Evolutionary conservation across 2,329 filamentous ascomycete genomes (phyloP).

Genomic region (Pseudophaeomoniella oleicola): DNA sequence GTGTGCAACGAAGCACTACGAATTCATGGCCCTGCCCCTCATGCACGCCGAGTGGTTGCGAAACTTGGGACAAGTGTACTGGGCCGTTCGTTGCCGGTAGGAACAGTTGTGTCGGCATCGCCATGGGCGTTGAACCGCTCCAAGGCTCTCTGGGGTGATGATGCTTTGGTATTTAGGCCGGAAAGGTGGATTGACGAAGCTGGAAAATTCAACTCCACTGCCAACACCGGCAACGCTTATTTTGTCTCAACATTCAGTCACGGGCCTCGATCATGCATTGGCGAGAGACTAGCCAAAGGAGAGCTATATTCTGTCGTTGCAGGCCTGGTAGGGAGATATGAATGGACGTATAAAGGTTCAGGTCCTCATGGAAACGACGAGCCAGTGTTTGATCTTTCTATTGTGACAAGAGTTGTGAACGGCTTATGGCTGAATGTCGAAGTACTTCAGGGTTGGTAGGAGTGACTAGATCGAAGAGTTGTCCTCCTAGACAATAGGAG

Average conservation of each 20-base stretch:
- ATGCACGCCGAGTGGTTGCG: conserved; percentile 46
- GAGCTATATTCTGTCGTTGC: conserved; percentile 79
- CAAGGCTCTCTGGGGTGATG: conserved; percentile 2
- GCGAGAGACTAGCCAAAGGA: conserved; percentile 41
- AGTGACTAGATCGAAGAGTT: too few relatives aligned
- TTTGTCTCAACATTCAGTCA: conserved; percentile 68
- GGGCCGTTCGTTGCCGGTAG: conserved; percentile 44
- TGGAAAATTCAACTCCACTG: too few relatives aligned
- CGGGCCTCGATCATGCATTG: conserved; percentile 28
- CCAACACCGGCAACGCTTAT: too few relatives aligned
- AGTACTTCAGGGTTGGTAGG: too few relatives aligned
- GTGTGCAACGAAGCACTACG: conserved; percentile 5
- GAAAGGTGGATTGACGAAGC: too few relatives aligned
- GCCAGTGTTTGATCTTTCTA: too few relatives aligned
- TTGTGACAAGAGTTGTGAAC: too few relatives aligned
- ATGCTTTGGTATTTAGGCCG: conserved; percentile 1
- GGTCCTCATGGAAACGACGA: too few relatives aligned
- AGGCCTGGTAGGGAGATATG: conserved; percentile 59
- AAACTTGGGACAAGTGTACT: conserved; percentile 1
- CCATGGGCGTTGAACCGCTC: conserved; percentile 31
- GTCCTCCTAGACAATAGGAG: too few relatives aligned
- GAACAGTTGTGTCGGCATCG: conserved; percentile 50
- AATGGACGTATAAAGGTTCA: conserved; percentile 49
- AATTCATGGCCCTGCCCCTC: conserved; percentile 3
- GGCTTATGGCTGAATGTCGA: too few relatives aligned